Percentiles rank a stretch among this genome's conserved stretches.
phyloP scores from a whole-genome alignment of 768 basidiomycete species.

The Kwoniella sp. region DNA sequence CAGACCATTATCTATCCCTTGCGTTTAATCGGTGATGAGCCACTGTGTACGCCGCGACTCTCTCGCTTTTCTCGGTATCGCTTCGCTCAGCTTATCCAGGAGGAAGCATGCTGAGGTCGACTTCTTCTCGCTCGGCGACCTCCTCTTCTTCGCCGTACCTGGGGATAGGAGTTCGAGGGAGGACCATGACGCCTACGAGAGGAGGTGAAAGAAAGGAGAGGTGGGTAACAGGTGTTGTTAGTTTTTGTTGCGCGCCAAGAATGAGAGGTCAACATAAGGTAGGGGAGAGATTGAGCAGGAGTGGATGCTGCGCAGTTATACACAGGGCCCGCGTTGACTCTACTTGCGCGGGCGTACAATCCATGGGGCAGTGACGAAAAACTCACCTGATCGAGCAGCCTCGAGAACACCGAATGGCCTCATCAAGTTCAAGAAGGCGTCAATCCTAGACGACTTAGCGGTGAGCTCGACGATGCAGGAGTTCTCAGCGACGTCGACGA shows the following conservation, averaged over 20 bases:
- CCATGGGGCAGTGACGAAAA: too few species aligned
- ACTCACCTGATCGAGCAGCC: constrained; percentile 86
- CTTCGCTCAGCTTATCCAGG: constrained; percentile 70
- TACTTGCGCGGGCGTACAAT: too few species aligned
- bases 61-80: too few species aligned
- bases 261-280: too few species aligned
- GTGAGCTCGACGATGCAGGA: constrained; percentile 93
- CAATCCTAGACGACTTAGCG: constrained; percentile 86
- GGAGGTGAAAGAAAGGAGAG: too few species aligned
- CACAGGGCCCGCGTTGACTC: too few species aligned
- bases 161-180: constrained; percentile 91
- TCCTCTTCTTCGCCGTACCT: constrained; percentile 63
- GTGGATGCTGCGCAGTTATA: too few species aligned
- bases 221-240: not conserved
- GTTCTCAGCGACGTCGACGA: constrained; percentile 93
- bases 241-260: too few species aligned
- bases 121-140: constrained; percentile 62
- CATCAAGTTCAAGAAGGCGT: constrained; percentile 86
- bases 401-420: constrained; percentile 96
- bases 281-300: too few species aligned
- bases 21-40: too few species aligned
- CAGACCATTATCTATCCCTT: too few species aligned
- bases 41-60: too few species aligned
- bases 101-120: constrained; percentile 90
- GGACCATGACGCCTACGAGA: constrained; percentile 98